Evolutionary conservation across 371 early-diverging fungal species (phyloP).

Genomic region (Dichotomocladium elegans): DNA sequence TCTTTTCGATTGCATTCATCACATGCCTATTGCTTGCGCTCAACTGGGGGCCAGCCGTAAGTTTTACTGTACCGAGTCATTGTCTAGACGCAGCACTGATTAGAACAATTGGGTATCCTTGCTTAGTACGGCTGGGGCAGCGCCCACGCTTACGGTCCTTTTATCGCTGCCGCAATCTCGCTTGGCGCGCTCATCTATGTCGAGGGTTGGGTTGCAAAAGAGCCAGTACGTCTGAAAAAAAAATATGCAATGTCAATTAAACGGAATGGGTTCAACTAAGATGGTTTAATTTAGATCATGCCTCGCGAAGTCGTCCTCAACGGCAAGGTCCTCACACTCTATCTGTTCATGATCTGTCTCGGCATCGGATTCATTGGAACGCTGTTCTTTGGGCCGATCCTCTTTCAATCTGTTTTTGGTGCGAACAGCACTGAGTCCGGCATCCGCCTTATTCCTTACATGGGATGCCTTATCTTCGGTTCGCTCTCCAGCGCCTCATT

Average conservation of each 20-base stretch:
- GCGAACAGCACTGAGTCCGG: constrained; percentile 38
- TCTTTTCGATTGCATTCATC: constrained; percentile 9
- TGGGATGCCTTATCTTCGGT: constrained; percentile 30
- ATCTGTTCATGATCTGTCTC: constrained; percentile 2
- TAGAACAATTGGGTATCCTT: neutral
- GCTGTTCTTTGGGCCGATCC: constrained; percentile 68
- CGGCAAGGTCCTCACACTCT: constrained; percentile 1
- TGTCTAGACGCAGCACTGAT: no score
- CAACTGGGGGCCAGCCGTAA: constrained; percentile 36
- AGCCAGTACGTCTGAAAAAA: constrained; percentile 8
- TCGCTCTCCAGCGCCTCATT: constrained; percentile 25
- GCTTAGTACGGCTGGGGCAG: neutral
- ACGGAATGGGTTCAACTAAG: neutral
- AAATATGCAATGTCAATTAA: constrained; percentile 3
- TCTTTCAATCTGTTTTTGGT: constrained; percentile 47
- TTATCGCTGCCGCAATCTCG: constrained; percentile 7
- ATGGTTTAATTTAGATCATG: constrained; percentile 2
- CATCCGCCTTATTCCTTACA: constrained; percentile 39
- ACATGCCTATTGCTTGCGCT: constrained; percentile 47
- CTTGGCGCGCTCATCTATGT: neutral
- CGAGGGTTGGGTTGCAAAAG: constrained; percentile 12
- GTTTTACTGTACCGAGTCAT: neutral
- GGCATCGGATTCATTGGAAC: constrained; percentile 51
- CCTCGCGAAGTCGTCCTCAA: constrained; percentile 8
- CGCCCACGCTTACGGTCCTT: constrained; percentile 1